Evolutionary conservation across 805 yeast genomes (phyloP).

Genomic region (Wickerhamiella vanderwaltii): DNA sequence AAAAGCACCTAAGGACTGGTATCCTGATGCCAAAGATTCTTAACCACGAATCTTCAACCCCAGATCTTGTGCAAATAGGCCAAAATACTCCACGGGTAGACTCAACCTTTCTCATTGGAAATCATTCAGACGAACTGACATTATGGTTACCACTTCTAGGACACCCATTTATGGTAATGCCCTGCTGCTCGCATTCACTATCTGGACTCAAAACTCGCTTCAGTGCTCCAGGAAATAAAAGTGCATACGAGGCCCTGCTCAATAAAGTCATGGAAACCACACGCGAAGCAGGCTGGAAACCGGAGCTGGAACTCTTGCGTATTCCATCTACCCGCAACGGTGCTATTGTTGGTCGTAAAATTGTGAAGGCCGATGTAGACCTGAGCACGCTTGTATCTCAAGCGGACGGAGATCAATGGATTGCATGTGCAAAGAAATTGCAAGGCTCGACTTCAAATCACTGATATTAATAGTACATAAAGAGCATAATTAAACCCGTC

Average conservation of each 20-base stretch:
- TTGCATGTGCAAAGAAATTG: slow-evolving; percentile 31
- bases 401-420: slow-evolving; percentile 90
- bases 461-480: too few species aligned
- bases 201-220: slow-evolving; percentile 65
- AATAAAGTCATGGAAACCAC: slow-evolving; percentile 72
- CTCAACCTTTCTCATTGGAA: slow-evolving; percentile 67
- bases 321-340: slow-evolving; percentile 93
- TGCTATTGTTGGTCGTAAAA: slow-evolving; percentile 61
- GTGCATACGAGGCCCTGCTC: slow-evolving; percentile 75
- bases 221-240: slow-evolving; percentile 31
- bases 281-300: slow-evolving; percentile 63
- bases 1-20: slow-evolving; percentile 51
- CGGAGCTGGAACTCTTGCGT: slow-evolving; percentile 73
- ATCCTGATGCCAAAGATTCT: slow-evolving; percentile 54
- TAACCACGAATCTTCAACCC: neutral
- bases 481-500: too few species aligned
- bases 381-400: slow-evolving; percentile 49
- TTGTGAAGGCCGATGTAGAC: slow-evolving; percentile 19
- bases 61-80: neutral
- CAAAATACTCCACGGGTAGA: slow-evolving; percentile 28
- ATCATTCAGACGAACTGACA: slow-evolving; percentile 89
- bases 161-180: slow-evolving; percentile 75
- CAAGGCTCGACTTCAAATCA: neutral
- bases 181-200: slow-evolving; percentile 86
- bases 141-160: slow-evolving; percentile 86